Conservation (phyloP, 768 basidiomycete species). For the Lactarius vividus region DNA sequence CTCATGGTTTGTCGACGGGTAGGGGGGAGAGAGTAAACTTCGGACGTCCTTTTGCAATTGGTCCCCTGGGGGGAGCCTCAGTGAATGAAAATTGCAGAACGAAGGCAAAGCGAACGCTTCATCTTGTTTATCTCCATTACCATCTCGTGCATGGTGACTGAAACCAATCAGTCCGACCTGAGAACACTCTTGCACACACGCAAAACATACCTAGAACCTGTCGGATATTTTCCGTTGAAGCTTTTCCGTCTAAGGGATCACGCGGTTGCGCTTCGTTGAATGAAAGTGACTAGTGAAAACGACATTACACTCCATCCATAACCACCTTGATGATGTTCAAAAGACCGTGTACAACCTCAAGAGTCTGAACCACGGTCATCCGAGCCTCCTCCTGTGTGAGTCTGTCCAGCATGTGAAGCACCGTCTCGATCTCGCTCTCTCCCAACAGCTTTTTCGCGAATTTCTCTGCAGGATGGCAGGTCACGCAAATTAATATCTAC, state of each 20-base stretch:
- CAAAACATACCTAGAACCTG: not conserved
- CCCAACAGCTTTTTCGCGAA: conserved; percentile 9
- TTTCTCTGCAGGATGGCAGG: too few relatives aligned
- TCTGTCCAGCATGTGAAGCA: not conserved
- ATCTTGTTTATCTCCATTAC: conserved; percentile 3
- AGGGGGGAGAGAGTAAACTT: conserved; percentile 5
- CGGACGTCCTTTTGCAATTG: conserved; percentile 1
- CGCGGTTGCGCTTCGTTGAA: not conserved
- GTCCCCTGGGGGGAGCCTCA: not conserved
- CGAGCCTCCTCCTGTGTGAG: conserved; percentile 12
- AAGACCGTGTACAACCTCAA: not conserved
- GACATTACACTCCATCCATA: not conserved
- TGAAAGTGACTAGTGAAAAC: not conserved
- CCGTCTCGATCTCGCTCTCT: not conserved
- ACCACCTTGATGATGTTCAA: not conserved
- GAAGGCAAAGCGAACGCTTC: conserved; percentile 3
- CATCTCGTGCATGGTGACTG: conserved; percentile 2
- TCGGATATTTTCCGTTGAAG: conserved; percentile 1
- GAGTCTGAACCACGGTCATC: not conserved
- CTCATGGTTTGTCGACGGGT: conserved; percentile 11
- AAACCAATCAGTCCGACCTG: not conserved
- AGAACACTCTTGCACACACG: too few relatives aligned
- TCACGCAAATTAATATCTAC: too few relatives aligned
- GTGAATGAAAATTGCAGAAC: rapidly evolving
- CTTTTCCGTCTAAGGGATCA: not conserved